A percentile compares a stretch with the other conserved stretches of the same genome.
Evolutionary conservation across 2,329 filamentous ascomycete species (phyloP).

Genomic region (Aspergillus sojae): DNA sequence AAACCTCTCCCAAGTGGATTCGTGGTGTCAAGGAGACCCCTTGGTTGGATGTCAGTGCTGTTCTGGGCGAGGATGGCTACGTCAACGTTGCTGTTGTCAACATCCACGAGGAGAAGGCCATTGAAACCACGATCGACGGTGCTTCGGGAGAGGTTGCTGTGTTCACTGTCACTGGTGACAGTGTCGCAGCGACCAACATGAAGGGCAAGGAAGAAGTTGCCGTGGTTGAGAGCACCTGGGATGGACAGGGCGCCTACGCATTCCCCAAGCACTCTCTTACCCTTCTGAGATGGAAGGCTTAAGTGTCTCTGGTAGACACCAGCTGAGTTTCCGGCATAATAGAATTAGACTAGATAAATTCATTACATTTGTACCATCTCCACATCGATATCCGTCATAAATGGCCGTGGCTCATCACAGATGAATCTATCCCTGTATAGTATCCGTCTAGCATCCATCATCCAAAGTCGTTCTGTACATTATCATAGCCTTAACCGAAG

Average conservation of each 20-base stretch:
- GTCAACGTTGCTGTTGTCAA: conserved; percentile 74
- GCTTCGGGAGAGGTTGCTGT: conserved; percentile 58
- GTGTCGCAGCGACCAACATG: conserved; percentile 63
- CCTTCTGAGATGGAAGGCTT: conserved; percentile 60
- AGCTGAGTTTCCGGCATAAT: background rate
- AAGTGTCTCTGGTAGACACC: background rate
- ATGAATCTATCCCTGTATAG: background rate
- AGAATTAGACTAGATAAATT: background rate
- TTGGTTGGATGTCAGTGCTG: conserved; percentile 52
- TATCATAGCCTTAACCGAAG: conserved; percentile 33
- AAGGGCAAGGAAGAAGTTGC: conserved; percentile 64
- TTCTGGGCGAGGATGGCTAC: conserved; percentile 56
- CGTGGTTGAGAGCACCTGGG: conserved; percentile 64
- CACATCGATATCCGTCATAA: background rate
- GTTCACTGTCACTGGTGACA: conserved; percentile 63
- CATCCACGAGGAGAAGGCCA: conserved; percentile 62
- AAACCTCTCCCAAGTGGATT: conserved; percentile 43
- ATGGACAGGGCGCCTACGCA: conserved; percentile 61
- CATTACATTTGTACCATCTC: background rate
- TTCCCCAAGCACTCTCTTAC: conserved; percentile 74
- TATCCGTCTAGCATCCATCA: background rate
- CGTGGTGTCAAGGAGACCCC: conserved; percentile 63
- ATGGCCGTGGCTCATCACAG: background rate
- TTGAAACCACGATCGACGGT: conserved; percentile 63
- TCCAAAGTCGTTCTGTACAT: background rate